Percentiles rank a stretch among this genome's conserved stretches.
Evolutionary conservation across 139 green algal species (phyloP).

Genomic region (Chlamydomonas incerta): DNA sequence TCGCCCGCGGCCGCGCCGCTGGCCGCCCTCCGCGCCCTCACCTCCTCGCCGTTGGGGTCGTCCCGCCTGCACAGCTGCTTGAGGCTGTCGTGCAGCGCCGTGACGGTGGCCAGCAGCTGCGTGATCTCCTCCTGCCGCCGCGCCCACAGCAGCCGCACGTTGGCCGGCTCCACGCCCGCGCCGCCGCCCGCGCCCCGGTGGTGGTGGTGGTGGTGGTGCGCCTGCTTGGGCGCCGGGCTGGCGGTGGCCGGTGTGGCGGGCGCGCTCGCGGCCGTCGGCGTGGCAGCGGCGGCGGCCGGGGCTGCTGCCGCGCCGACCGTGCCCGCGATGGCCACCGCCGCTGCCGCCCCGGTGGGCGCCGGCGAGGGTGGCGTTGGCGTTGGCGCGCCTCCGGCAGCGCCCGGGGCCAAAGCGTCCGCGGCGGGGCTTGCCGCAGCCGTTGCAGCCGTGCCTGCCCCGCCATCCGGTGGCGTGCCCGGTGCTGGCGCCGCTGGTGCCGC

Average conservation of each 20-base stretch:
- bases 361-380: no score
- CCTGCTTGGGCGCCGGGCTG: no score
- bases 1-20: no score
- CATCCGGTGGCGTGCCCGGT: no score
- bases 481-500: not conserved
- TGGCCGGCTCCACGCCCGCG: not conserved
- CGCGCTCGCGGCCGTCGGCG: not conserved
- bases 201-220: not conserved
- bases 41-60: not conserved
- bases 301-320: not conserved
- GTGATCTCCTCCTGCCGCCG: conserved; percentile 41
- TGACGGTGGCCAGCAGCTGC: conserved; percentile 46
- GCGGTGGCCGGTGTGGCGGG: not conserved
- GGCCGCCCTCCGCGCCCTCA: not conserved
- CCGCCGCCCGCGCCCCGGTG: not conserved
- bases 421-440: no score
- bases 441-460: no score
- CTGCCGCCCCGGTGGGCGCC: no score
- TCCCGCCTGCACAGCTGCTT: conserved; percentile 43
- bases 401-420: no score
- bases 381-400: no score
- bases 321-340: not conserved
- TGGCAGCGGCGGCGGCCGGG: no score
- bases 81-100: conserved; percentile 38
- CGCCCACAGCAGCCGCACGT: conserved; percentile 16